Base-by-base conservation (phyloP, 23 red algal genomes). In the Gracilariopsis chorda region DNA sequence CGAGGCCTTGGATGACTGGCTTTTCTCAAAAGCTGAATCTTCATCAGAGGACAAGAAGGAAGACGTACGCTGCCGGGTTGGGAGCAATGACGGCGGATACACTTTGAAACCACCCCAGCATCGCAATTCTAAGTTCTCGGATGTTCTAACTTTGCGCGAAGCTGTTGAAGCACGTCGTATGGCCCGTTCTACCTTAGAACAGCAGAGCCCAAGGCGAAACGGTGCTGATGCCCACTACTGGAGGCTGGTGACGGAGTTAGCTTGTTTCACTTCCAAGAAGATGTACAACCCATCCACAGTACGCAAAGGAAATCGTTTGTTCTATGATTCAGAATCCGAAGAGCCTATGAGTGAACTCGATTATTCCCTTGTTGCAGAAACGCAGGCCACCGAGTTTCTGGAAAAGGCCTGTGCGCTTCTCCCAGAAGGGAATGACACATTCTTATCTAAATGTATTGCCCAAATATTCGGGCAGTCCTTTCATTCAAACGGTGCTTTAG, bases 381-480 rank as follows among this genome's bases (percentile, higher is more conserved):
- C 24, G 24, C n/a, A 46, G 25, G 67, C 42, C 14, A 37, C 7
- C 39, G 40, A 73, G 24, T 24, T 73, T 28, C 11, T 73, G 3
- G 67, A 23, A 23, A 46, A 47, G 28, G 67, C 67, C 42, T 39
- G 14, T 24, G 28, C 24, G 14, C 20, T 23, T 73, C 13, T 73
- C n/a, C 67, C 67, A 1, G 24, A 36, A 4, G 67, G 67, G 16
- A 73, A 73, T 46, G 67, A 73, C 40, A 73, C 67, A 47, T 73
- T 73, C 28, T 46, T 73, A 23, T 73, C 67, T 23, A 73, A 42
- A 73, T 73, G 67, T 12, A 73, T 42, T 11, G 28, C 67, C 42
- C 11, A 73, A n/a, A 25, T 84, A n/a, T 48, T 84, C 13, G 80
- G 80, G 28, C 62, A 39, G 51, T 64, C 80, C 29, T 84, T 84